Evolutionary conservation across 2,329 filamentous ascomycete species (phyloP), one percentile per base, ranked within the genome.

Genomic region (Leptographium lundbergii): DNA sequence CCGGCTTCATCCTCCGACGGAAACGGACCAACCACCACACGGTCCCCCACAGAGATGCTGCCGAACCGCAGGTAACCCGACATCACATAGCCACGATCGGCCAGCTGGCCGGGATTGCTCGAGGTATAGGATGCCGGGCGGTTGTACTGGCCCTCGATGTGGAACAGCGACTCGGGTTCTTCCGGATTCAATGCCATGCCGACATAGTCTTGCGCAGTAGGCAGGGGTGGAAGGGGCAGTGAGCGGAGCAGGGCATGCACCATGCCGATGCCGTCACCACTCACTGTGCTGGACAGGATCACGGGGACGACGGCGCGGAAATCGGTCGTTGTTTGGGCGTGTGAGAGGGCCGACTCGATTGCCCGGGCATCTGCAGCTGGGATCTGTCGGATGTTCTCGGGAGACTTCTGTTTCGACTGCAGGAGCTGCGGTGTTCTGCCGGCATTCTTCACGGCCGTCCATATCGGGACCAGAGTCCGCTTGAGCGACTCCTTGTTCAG

Each of bases 141-240:
- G 60, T 81, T 88, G 70, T 95, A 97, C 1, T 91, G 84, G 65
- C 96, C 92, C 68, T 97, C 92, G 27, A 97, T 81, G 67, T 96
- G 88, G 67, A 97, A 97, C 2, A 96, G 73, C 39, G 81, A 81
- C 5, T 75, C 74, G 1, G 84, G 81, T 59, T 81, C 78, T 60
- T 84, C 77, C 0, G 82, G 81, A 60, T 84, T 83, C 57, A 83
- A 67, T 1, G 74, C 75, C 50, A 74, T 73, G 1, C 79, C 79
- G n/a, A 79, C 72, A 61, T 77, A 81, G 64, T 84, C 81, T 56
- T 75, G 74, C 1, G 78, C 68, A 1, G 78, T 81, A 9, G 79
- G 79, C 0, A 71, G 66, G 1, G 77, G 73, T 7, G 86, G 86
- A 25, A 92, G 77, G 0, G 91, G 91, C 48, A 99, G 76, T 59